A percentile compares a stretch with the other conserved stretches of the same genome.
phyloP scores from a whole-genome alignment of 306 rosid species.

The Lupinus albus region DNA sequence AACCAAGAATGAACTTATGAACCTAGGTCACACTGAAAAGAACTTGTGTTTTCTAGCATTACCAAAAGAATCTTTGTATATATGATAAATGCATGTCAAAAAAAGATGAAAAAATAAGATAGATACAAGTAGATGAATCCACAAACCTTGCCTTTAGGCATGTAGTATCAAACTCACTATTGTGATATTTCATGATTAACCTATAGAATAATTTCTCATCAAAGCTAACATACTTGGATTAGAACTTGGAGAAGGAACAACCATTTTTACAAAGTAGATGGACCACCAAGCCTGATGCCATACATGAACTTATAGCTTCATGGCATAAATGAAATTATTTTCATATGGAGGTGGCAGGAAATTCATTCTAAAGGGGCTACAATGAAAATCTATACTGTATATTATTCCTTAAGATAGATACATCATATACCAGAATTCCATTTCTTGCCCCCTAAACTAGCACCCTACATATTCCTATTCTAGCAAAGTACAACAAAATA shows the following conservation, averaged over 20 bases:
- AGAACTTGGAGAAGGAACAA: background rate
- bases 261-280: slow-evolving; percentile 2
- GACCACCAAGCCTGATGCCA: background rate
- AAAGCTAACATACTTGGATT: background rate
- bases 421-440: slow-evolving; percentile 32
- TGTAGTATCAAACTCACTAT: background rate
- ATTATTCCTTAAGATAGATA: slow-evolving; percentile 21
- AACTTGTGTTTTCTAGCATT: slow-evolving; percentile 2
- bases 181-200: no score
- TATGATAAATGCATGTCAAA: background rate
- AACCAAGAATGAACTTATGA: no score
- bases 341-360: slow-evolving; percentile 50
- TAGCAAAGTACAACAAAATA: slow-evolving; percentile 47
- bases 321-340: slow-evolving; percentile 38
- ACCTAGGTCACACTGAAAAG: background rate
- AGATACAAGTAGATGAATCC: no score
- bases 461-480: slow-evolving; percentile 43
- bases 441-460: slow-evolving; percentile 42
- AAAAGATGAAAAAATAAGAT: background rate
- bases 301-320: background rate
- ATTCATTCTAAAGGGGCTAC: slow-evolving; percentile 46
- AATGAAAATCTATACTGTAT: slow-evolving; percentile 42
- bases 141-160: background rate
- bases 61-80: background rate
- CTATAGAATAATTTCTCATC: background rate